Evolutionary conservation across 2,329 filamentous ascomycete genomes (phyloP).

Genomic region (Zarea fungicola): DNA sequence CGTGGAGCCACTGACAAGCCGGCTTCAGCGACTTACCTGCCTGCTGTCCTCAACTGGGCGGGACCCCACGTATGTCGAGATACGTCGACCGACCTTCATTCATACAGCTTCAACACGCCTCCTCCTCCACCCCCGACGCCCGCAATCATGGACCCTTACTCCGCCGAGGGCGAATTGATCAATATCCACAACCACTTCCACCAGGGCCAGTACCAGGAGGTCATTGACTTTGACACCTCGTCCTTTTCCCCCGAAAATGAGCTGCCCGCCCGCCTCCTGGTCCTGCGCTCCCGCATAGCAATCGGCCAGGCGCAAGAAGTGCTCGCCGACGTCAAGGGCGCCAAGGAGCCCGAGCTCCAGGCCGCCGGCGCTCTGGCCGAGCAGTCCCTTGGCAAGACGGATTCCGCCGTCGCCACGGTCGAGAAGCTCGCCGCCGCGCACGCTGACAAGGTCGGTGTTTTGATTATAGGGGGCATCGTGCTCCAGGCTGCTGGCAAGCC

Average conservation of each 20-base stretch:
- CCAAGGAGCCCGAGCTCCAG: slow-evolving; percentile 64
- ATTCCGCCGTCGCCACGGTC: slow-evolving; percentile 56
- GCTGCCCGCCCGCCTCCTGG: slow-evolving; percentile 69
- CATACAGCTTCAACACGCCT: background rate
- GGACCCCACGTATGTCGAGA: slow-evolving; percentile 4
- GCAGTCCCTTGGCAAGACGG: slow-evolving; percentile 53
- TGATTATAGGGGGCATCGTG: slow-evolving; percentile 76
- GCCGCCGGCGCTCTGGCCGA: slow-evolving; percentile 75
- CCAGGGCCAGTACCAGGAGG: slow-evolving; percentile 79
- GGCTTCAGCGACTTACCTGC: slow-evolving; percentile 3
- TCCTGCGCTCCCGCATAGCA: slow-evolving; percentile 77
- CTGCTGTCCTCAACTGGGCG: slow-evolving; percentile 4
- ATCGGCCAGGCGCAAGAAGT: slow-evolving; percentile 73
- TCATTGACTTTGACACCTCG: slow-evolving; percentile 78
- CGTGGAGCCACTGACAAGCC: slow-evolving; percentile 1
- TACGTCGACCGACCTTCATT: background rate
- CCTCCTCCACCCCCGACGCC: slow-evolving; percentile 23
- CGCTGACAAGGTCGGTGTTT: slow-evolving; percentile 72
- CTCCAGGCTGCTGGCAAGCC: slow-evolving; percentile 73
- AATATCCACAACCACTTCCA: slow-evolving; percentile 68
- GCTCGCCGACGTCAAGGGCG: slow-evolving; percentile 60
- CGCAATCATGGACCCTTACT: slow-evolving; percentile 60
- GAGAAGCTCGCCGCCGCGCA: slow-evolving; percentile 63
- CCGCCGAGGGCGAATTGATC: slow-evolving; percentile 65
- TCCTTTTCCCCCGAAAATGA: slow-evolving; percentile 74